A percentile compares a stretch with the other conserved stretches of the same genome.
Conservation (phyloP, 768 basidiomycete species). For the Lentinula detonsa region DNA sequence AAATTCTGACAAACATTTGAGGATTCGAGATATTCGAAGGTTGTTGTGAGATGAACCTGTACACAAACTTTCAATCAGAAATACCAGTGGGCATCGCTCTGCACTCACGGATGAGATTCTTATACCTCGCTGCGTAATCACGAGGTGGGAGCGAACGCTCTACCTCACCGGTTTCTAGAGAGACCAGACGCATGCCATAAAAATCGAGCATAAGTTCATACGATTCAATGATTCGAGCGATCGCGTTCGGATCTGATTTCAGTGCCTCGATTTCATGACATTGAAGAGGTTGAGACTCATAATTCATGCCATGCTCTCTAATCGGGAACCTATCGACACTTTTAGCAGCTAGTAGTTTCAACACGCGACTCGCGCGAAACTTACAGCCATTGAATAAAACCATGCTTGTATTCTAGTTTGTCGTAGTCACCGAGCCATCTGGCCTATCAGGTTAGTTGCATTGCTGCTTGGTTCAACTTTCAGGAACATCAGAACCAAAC, state of each 20-base stretch:
- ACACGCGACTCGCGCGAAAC: constrained; percentile 17
- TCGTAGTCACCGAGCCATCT: constrained; percentile 65
- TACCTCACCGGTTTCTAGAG: constrained; percentile 52
- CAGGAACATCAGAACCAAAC: constrained; percentile 8
- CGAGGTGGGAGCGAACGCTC: constrained; percentile 42
- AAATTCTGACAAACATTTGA: constrained; percentile 70
- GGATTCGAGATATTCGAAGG: constrained; percentile 69
- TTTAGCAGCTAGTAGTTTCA: background rate
- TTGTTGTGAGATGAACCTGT: constrained; percentile 69
- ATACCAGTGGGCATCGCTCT: background rate
- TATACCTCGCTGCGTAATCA: constrained; percentile 49
- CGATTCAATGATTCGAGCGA: constrained; percentile 48
- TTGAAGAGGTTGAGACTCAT: constrained; percentile 58
- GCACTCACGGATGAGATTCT: constrained; percentile 61
- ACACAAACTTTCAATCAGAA: background rate
- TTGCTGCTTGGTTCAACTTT: background rate
- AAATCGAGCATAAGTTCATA: constrained; percentile 77
- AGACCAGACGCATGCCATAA: constrained; percentile 67
- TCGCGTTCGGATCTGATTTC: constrained; percentile 40
- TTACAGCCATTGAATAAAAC: constrained; percentile 77
- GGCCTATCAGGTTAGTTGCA: constrained; percentile 4
- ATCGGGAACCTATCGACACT: constrained; percentile 56
- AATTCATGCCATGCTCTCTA: constrained; percentile 70
- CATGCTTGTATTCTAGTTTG: constrained; percentile 62
- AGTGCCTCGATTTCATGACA: constrained; percentile 56